These are phyloP conservation scores for Venturia oleaginea DNA, from an alignment of 2,329 filamentous ascomycete genomes.

Conservation along the genomic window DNA sequence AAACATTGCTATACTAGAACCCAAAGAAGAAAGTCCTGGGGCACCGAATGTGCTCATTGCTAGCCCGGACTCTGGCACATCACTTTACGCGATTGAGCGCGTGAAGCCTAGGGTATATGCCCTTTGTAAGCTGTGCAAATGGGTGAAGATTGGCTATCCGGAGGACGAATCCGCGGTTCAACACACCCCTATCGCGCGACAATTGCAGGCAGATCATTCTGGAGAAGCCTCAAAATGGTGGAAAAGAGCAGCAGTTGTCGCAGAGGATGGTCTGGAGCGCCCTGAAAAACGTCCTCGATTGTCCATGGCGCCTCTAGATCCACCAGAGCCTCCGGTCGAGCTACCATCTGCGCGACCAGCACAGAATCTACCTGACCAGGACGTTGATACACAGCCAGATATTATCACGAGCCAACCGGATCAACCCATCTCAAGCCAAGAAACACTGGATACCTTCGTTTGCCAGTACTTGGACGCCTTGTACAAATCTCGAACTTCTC, in stretches of 20 bases:
- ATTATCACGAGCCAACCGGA: conserved; percentile 16
- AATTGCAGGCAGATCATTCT: neutral
- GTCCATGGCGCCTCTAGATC: neutral
- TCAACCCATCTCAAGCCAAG: conserved; percentile 18
- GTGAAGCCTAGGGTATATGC: conserved; percentile 54
- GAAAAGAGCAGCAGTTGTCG: neutral
- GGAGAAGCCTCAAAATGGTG: neutral
- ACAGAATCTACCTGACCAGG: neutral
- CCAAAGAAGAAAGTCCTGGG: conserved; percentile 10
- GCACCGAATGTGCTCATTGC: conserved; percentile 25
- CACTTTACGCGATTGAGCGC: conserved; percentile 71
- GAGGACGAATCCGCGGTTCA: neutral
- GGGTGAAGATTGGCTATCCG: conserved; percentile 42
- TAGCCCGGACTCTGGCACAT: conserved; percentile 44
- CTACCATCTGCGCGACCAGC: neutral
- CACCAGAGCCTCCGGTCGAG: neutral
- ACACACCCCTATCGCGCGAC: neutral
- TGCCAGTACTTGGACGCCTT: conserved; percentile 35
- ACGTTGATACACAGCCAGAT: neutral
- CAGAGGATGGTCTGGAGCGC: neutral
- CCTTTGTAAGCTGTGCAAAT: conserved; percentile 57
- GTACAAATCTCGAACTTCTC: conserved; percentile 53
- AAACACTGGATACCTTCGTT: conserved; percentile 43
- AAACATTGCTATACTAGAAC: conserved; percentile 25
- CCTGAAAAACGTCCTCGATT: conserved; percentile 7